These are phyloP conservation scores for Alternaria brassicicola DNA, from an alignment of 2,329 filamentous ascomycete species.

Conservation along the genomic window DNA sequence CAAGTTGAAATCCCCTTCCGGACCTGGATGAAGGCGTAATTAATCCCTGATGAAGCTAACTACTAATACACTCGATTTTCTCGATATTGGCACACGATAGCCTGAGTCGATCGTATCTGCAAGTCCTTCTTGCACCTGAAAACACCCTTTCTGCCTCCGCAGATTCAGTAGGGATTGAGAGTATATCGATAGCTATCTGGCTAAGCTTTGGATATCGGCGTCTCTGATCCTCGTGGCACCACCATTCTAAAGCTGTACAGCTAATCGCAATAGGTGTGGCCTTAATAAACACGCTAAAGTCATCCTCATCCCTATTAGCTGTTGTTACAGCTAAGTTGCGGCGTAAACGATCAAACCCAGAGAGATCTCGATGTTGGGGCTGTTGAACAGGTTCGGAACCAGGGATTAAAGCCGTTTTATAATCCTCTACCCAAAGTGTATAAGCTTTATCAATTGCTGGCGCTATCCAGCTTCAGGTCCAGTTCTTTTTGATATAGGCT, in stretches of 20 bases:
- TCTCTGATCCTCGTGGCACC: not conserved
- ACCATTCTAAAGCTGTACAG: not conserved
- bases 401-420: too few relatives aligned
- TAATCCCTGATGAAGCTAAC: not conserved
- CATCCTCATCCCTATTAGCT: too few relatives aligned
- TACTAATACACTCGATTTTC: not conserved
- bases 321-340: too few relatives aligned
- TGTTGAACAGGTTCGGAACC: not conserved
- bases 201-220: not conserved
- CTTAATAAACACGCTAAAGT: too few relatives aligned
- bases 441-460: not conserved
- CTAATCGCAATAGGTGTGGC: too few relatives aligned
- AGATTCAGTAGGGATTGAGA: not conserved
- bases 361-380: too few relatives aligned
- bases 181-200: not conserved
- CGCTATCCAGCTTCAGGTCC: not conserved
- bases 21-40: too few relatives aligned
- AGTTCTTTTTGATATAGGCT: not conserved
- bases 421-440: not conserved
- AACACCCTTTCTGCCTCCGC: not conserved
- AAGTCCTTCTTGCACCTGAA: not conserved
- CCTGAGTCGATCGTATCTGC: not conserved
- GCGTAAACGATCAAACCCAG: too few relatives aligned
- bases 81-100: not conserved
- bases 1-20: too few relatives aligned